These are phyloP conservation scores for Dissophora ornata DNA, from an alignment of 192 early-diverging fungal species.

Conservation along the genomic window DNA sequence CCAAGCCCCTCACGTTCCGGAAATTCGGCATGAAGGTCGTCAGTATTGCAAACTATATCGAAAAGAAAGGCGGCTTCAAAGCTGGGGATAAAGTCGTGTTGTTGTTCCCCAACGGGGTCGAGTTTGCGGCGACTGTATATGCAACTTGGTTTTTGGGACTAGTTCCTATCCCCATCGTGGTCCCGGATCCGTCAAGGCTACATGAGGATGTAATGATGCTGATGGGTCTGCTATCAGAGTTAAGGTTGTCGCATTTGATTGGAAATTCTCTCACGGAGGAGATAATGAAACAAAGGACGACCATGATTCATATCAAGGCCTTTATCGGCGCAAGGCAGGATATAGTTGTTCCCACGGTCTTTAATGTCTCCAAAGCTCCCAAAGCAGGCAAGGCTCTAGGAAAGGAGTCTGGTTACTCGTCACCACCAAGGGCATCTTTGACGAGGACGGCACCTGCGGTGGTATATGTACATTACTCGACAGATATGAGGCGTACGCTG, in stretches of 20 bases:
- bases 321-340: conserved; percentile 48
- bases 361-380: conserved; percentile 72
- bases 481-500: conserved; percentile 59
- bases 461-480: conserved; percentile 60
- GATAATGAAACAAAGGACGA: conserved; percentile 66
- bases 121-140: conserved; percentile 74
- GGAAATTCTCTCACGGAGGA: conserved; percentile 72
- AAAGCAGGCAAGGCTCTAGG: conserved; percentile 65
- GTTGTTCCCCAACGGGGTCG: conserved; percentile 72
- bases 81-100: conserved; percentile 70
- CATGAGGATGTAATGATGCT: conserved; percentile 73
- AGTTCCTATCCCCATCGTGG: conserved; percentile 71
- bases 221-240: conserved; percentile 68
- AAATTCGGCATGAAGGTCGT: conserved; percentile 75
- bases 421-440: conserved; percentile 8
- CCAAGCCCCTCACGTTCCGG: conserved; percentile 69
- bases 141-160: conserved; percentile 83
- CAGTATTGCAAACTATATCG: conserved; percentile 67
- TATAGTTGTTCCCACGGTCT: conserved; percentile 61
- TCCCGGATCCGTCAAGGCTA: conserved; percentile 67
- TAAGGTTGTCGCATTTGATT: conserved; percentile 65
- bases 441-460: conserved; percentile 55
- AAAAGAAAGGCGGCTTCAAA: conserved; percentile 64
- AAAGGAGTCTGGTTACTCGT: conserved; percentile 52
- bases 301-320: conserved; percentile 66